Evolutionary conservation across 805 yeast species (phyloP).

Genomic region (Candida chauliodis): DNA sequence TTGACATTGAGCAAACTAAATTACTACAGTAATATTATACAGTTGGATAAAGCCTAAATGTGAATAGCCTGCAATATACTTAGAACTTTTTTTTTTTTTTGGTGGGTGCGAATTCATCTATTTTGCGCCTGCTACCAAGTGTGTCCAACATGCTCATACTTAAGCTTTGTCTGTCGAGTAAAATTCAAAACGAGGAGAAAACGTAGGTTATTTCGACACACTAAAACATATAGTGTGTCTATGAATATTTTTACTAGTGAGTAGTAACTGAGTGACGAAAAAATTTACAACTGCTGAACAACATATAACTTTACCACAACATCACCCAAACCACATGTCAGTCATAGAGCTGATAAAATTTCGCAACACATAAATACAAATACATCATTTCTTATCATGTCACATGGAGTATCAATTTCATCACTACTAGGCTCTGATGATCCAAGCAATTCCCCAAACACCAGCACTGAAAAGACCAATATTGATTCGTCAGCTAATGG

Average conservation of each 20-base stretch:
- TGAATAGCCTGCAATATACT: background rate
- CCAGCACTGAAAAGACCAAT: slow-evolving; percentile 1
- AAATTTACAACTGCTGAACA: background rate
- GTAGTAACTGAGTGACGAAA: background rate
- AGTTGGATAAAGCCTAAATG: slow-evolving; percentile 64
- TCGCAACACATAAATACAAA: no score
- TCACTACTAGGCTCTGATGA: slow-evolving; percentile 21
- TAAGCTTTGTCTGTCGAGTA: background rate
- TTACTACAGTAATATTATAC: slow-evolving; percentile 55
- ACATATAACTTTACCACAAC: background rate
- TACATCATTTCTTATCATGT: no score
- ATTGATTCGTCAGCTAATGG: background rate
- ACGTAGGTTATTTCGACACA: background rate
- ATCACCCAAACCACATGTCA: background rate
- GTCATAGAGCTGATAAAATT: no score
- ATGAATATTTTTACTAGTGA: background rate
- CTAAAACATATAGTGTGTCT: background rate
- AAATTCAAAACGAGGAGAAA: background rate
- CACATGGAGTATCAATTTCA: slow-evolving; percentile 22
- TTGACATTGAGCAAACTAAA: slow-evolving; percentile 79
- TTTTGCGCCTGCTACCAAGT: background rate
- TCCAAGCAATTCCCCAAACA: slow-evolving; percentile 10
- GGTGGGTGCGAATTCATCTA: background rate
- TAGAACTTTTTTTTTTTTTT: background rate
- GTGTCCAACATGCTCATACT: slow-evolving; percentile 5